Evolutionary conservation across 176 grass and related monocot species (phyloP).

Genomic region (Dactylis glomerata): DNA sequence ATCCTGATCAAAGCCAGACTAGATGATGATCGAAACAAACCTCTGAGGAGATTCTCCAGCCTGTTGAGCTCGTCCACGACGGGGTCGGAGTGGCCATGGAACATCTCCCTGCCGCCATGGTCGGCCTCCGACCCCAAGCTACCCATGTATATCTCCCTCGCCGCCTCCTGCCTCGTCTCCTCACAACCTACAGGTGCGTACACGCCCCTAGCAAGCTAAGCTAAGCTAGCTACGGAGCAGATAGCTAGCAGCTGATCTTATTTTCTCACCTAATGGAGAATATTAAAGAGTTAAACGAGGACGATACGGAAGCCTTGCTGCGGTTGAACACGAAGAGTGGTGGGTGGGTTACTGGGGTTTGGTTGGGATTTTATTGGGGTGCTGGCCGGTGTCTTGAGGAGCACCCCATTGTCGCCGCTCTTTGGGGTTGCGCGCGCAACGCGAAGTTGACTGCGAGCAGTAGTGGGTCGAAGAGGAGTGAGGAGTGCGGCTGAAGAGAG

Average conservation of each 20-base stretch:
- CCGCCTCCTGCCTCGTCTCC: background rate
- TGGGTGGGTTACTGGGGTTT: conserved; percentile 24
- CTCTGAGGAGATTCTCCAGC: conserved; percentile 75
- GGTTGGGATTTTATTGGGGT: conserved; percentile 52
- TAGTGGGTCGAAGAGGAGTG: background rate
- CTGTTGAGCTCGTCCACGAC: conserved; percentile 74
- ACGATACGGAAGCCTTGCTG: background rate
- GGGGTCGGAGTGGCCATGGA: conserved; percentile 47
- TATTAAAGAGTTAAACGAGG: background rate
- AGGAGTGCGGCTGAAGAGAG: conserved; percentile 48
- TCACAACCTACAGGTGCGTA: background rate
- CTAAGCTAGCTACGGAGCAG: background rate
- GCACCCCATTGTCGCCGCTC: conserved; percentile 30
- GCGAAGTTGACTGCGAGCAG: conserved; percentile 24
- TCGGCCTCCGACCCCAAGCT: conserved; percentile 62
- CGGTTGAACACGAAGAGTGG: conserved; percentile 4
- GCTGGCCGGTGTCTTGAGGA: conserved; percentile 34
- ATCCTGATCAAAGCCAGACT: background rate
- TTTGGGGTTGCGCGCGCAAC: conserved; percentile 23
- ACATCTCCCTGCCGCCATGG: conserved; percentile 50
- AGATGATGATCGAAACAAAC: conserved; percentile 34
- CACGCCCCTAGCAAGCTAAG: background rate
- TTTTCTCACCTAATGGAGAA: conserved; percentile 25
- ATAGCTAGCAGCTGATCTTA: background rate
- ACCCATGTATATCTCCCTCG: conserved; percentile 40